A percentile compares a stretch with the other conserved stretches of the same genome.
phyloP scores from a whole-genome alignment of 768 basidiomycete genomes.

The Suillus luteus region DNA sequence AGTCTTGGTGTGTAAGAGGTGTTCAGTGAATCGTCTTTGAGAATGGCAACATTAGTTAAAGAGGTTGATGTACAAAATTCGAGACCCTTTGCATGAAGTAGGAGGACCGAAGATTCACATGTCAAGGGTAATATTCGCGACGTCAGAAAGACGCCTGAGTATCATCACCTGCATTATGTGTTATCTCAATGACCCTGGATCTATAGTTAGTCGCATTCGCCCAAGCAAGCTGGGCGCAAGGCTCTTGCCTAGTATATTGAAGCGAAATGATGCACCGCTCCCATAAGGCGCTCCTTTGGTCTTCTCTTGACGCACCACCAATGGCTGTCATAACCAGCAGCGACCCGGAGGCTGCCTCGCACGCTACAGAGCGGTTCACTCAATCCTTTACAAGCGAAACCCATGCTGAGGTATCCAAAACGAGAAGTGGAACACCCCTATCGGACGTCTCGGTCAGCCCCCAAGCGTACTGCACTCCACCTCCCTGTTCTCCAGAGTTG shows the following conservation, averaged over 20 bases:
- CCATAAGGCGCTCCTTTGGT: slow-evolving; percentile 1
- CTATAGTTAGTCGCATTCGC: not conserved
- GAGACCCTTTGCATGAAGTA: not conserved
- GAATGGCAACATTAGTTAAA: not conserved
- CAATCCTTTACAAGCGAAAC: not conserved
- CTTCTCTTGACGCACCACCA: slow-evolving; percentile 1
- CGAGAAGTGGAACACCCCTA: not conserved
- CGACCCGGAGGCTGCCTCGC: not conserved
- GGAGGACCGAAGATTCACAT: not conserved
- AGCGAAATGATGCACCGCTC: slow-evolving; percentile 2
- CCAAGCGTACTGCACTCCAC: not conserved
- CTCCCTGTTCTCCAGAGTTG: not conserved
- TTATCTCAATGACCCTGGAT: not conserved
- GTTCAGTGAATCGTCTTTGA: slow-evolving; percentile 29
- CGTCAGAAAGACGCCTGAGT: not conserved
- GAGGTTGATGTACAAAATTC: not conserved
- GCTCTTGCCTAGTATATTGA: slow-evolving; percentile 2
- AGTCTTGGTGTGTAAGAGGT: slow-evolving; percentile 27
- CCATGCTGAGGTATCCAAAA: not conserved
- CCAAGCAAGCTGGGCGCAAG: not conserved
- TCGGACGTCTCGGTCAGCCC: not conserved
- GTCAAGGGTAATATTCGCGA: not conserved
- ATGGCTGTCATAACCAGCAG: not conserved
- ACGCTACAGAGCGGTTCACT: not conserved
- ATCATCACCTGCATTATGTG: not conserved